Conservation (phyloP, 768 basidiomycete genomes). For the Auriscalpium vulgare region DNA sequence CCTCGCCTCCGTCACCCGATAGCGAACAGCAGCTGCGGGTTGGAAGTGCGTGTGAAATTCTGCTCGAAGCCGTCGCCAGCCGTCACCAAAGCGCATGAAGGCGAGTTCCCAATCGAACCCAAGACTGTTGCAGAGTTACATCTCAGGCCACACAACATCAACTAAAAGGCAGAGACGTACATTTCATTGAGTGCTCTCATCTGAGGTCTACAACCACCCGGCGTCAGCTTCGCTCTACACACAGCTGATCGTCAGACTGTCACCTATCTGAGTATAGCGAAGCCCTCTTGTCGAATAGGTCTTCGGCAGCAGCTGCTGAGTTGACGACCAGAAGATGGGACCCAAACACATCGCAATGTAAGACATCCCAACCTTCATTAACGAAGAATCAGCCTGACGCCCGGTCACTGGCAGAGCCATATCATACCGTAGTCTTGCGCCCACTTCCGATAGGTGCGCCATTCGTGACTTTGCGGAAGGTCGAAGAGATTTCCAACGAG, state of each 20-base stretch:
- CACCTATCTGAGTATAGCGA: constrained; percentile 26
- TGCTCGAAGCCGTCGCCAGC: constrained; percentile 34
- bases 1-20: constrained; percentile 24
- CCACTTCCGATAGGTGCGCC: too few species aligned
- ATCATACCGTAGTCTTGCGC: too few species aligned
- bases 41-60: constrained; percentile 36
- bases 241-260: neutral
- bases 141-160: neutral
- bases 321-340: constrained; percentile 21
- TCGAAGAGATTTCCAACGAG: too few species aligned
- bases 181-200: constrained; percentile 22
- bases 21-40: constrained; percentile 21
- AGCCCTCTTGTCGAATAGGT: constrained; percentile 24
- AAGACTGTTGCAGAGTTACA: constrained; percentile 23
- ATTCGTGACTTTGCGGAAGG: too few species aligned
- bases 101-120: constrained; percentile 33
- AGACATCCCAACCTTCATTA: constrained; percentile 17
- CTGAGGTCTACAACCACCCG: constrained; percentile 6
- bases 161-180: constrained; percentile 6
- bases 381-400: neutral
- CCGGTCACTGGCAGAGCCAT: too few species aligned
- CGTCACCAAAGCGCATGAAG: constrained; percentile 31
- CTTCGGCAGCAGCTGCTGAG: constrained; percentile 20
- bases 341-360: constrained; percentile 19
- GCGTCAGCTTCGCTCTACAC: neutral